Evolutionary conservation across 208 protist species (phyloP), one percentile per base, ranked within the genome.

Genomic region (Leishmania martiniquensis): DNA sequence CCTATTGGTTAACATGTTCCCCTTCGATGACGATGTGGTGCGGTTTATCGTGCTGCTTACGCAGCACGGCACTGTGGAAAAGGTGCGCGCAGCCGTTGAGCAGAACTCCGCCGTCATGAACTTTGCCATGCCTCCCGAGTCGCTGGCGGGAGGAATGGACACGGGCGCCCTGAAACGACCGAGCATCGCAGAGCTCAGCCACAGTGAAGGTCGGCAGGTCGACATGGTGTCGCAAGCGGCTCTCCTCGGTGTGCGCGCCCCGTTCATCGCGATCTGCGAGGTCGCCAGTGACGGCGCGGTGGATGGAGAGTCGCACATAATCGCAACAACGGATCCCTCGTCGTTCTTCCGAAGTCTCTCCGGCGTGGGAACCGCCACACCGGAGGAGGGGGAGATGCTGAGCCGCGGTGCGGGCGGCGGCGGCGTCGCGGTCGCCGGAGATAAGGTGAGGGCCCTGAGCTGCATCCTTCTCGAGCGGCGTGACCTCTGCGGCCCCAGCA

Each of bases 11-110:
- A 69, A 13, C 1, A 52, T 44, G 39, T 59, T 80, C 7, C 80
- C 78, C 17, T 89, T 89, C 68, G 74, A 72, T 13, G 85, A 94
- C 66, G 89, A 94, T 32, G 93, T 94, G 9, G 66, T 95, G 59
- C 54, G 88, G 47, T 88, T 90, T 47, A 80, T 94, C 59, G 75
- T 86, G 45, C 66, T 82, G 34, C 87, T 96, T 54, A 89, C 87
- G 70, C 76, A 87, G 71, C 85, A 81, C 25, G 84, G 85, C 62
- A 89, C 90, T 1, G 78, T 77, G 47, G 45, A 86, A n/a, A 72
- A 89, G 54, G 82, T 96, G n/a, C 86, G 83, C 25, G 84, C 82
- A 17, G 93, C 93, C 4, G 71, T 96, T 29, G 6, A 32, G 9
- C 74, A 72, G 12, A 84, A 89, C 55, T 10, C 70, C 13, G 82